Conservation (phyloP, 2,329 filamentous ascomycete genomes). For the Colletotrichum chlorophyti region DNA sequence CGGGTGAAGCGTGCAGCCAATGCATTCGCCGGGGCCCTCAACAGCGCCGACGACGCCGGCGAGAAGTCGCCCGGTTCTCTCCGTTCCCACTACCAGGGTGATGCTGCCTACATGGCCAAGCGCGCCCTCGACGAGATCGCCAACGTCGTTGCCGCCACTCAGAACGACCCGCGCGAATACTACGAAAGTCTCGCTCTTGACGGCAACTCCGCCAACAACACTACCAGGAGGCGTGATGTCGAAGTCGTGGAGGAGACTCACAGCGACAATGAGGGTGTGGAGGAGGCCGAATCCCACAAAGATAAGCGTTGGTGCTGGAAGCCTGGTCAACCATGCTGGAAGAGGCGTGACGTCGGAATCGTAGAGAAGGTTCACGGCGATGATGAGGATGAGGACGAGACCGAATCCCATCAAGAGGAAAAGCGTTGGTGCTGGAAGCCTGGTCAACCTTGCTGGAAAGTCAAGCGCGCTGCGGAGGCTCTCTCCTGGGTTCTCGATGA, state of each 20-base stretch:
- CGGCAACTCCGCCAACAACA: slow-evolving; percentile 32
- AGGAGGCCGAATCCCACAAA: no score
- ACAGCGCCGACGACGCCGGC: slow-evolving; percentile 31
- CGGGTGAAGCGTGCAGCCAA: slow-evolving; percentile 49
- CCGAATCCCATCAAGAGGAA: slow-evolving; percentile 28
- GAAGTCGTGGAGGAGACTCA: no score
- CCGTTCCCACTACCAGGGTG: slow-evolving; percentile 41
- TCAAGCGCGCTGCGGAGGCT: slow-evolving; percentile 46
- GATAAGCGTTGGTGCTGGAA: slow-evolving; percentile 37
- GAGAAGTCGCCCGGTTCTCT: slow-evolving; percentile 33
- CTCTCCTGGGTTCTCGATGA: slow-evolving; percentile 39
- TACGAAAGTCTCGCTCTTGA: slow-evolving; percentile 40
- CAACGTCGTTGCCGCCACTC: slow-evolving; percentile 40
- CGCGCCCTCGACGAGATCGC: slow-evolving; percentile 47
- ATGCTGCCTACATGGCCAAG: slow-evolving; percentile 45
- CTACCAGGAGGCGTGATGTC: no score
- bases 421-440: slow-evolving; percentile 44
- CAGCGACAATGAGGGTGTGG: no score
- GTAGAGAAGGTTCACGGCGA: no score
- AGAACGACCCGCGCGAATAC: slow-evolving; percentile 38
- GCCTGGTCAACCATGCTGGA: slow-evolving; percentile 23
- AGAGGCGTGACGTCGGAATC: no score
- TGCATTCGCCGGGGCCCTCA: slow-evolving; percentile 38
- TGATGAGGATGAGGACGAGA: slow-evolving; percentile 30
- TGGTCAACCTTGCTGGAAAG: slow-evolving; percentile 46